Conservation (phyloP, 2,329 filamentous ascomycete genomes). For the Colletotrichum sp. region DNA sequence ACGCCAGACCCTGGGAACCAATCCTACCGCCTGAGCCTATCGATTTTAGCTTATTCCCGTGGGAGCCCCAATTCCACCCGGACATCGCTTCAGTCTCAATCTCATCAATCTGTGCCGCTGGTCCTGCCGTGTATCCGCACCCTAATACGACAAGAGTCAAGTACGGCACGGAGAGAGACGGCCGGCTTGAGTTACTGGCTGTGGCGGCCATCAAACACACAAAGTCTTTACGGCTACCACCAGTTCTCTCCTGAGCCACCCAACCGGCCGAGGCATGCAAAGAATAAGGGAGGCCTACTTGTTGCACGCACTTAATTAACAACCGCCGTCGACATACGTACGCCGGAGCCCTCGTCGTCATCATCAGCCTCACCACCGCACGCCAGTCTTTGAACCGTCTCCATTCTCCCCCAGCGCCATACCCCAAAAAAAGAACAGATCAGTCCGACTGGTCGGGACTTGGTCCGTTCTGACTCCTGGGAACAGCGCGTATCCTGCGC, state of each 20-base stretch:
- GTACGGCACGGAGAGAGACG: not conserved
- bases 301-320: not conserved
- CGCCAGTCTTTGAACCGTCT: not conserved
- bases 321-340: not conserved
- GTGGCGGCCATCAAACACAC: not conserved
- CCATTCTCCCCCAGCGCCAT: not conserved
- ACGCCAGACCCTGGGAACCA: not conserved
- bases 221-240: not conserved
- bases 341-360: not conserved
- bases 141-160: not conserved
- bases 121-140: slow-evolving; percentile 5
- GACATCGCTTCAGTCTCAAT: not conserved
- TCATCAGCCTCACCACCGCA: slow-evolving; percentile 11
- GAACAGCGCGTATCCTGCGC: not conserved
- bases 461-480: not conserved
- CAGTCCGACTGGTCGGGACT: not conserved
- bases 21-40: not conserved
- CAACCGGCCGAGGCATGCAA: not conserved
- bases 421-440: slow-evolving; percentile 3
- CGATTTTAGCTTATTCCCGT: slow-evolving; percentile 7
- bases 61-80: not conserved
- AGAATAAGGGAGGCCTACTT: not conserved
- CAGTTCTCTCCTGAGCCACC: not conserved
- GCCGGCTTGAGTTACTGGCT: not conserved
- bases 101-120: not conserved